Percentiles rank a stretch among this genome's conserved stretches.
Conservation (phyloP, 2,329 filamentous ascomycete species). For the Alternaria longipes region DNA sequence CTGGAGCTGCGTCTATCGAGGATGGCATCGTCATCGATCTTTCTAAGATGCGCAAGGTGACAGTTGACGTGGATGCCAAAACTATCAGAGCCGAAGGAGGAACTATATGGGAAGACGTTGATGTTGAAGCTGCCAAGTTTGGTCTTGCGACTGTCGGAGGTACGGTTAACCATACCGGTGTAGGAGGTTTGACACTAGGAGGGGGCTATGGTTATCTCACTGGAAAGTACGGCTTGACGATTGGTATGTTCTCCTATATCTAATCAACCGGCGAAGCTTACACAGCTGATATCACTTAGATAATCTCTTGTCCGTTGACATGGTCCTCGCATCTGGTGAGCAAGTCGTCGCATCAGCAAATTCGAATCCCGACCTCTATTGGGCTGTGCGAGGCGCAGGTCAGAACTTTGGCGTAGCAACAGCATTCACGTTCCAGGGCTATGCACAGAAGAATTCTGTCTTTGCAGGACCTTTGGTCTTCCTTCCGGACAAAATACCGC, state of each 20-base stretch:
- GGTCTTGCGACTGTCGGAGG: conserved; percentile 68
- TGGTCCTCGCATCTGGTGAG: conserved; percentile 50
- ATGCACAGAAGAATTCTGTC: conserved; percentile 41
- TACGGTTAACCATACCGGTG: conserved; percentile 69
- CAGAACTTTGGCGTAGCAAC: conserved; percentile 49
- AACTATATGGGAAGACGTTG: conserved; percentile 64
- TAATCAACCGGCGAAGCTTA: background rate
- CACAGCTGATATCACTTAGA: conserved; percentile 27
- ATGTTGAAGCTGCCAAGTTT: conserved; percentile 60
- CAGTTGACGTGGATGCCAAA: conserved; percentile 57
- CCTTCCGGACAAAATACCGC: conserved; percentile 37
- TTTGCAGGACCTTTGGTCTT: conserved; percentile 52
- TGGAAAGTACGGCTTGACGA: conserved; percentile 63
- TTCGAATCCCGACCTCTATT: conserved; percentile 48
- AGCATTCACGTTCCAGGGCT: conserved; percentile 55
- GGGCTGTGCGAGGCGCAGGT: conserved; percentile 52
- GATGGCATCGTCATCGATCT: conserved; percentile 67
- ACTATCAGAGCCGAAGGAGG: conserved; percentile 63
- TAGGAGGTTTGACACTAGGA: conserved; percentile 64
- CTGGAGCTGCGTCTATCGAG: conserved; percentile 59
- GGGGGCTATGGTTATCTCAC: conserved; percentile 68
- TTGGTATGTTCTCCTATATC: conserved; percentile 51
- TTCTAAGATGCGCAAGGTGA: conserved; percentile 60
- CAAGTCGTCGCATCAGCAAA: conserved; percentile 43
- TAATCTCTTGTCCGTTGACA: conserved; percentile 49